Evolutionary conservation across 352 stramenopile genomes (phyloP).

Genomic region (Phytophthora boehmeriae): DNA sequence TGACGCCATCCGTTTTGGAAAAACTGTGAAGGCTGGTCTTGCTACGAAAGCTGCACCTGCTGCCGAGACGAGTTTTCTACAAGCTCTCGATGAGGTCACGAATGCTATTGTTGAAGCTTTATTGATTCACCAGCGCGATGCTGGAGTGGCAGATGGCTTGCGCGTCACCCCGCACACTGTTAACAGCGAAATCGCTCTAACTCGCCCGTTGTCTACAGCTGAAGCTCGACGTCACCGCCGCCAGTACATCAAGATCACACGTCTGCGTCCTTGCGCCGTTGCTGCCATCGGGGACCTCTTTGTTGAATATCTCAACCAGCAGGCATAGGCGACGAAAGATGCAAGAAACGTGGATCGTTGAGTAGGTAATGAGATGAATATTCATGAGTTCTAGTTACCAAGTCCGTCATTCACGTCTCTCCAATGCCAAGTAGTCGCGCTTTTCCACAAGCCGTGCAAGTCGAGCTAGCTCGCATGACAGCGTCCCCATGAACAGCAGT

Average conservation of each 20-base stretch:
- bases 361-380: constrained; percentile 1
- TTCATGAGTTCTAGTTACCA: constrained; percentile 6
- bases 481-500: constrained; percentile 88
- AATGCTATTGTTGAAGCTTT: constrained; percentile 62
- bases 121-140: constrained; percentile 68
- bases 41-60: constrained; percentile 64
- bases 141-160: constrained; percentile 55
- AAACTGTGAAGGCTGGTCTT: constrained; percentile 69
- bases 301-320: constrained; percentile 80
- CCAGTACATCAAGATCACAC: constrained; percentile 85
- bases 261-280: constrained; percentile 59
- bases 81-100: constrained; percentile 71
- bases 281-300: constrained; percentile 66
- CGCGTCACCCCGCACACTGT: constrained; percentile 35
- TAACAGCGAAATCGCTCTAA: constrained; percentile 48
- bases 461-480: constrained; percentile 72
- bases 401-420: constrained; percentile 50
- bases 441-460: constrained; percentile 66
- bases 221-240: constrained; percentile 75
- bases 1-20: constrained; percentile 62
- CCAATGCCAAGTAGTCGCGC: constrained; percentile 64
- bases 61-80: constrained; percentile 73
- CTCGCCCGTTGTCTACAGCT: constrained; percentile 54
- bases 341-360: background rate
- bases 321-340: constrained; percentile 37